Evolutionary conservation across 176 grass and related monocot genomes (phyloP).

Genomic region (Cenchrus fungigraminus): DNA sequence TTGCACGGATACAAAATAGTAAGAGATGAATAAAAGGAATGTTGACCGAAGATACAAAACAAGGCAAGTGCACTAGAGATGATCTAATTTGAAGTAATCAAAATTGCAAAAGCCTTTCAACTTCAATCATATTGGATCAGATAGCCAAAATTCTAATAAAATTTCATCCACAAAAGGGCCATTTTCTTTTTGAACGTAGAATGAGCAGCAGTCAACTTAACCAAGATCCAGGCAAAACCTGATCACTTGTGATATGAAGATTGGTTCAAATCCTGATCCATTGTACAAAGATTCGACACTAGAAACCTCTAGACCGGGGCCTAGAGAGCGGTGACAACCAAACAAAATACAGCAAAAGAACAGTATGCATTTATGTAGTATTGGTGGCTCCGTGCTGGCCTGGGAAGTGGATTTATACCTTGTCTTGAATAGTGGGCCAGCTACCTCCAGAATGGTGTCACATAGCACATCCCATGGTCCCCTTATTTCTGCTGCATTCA

Average conservation of each 20-base stretch:
- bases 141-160: constrained; percentile 31
- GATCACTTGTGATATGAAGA: constrained; percentile 39
- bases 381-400: constrained; percentile 56
- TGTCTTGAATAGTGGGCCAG: constrained; percentile 67
- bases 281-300: constrained; percentile 41
- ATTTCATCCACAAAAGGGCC: constrained; percentile 13
- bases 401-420: constrained; percentile 64
- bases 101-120: constrained; percentile 25
- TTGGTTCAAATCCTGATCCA: constrained; percentile 15
- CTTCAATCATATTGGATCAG: constrained; percentile 34
- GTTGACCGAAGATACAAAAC: background rate
- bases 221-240: constrained; percentile 40
- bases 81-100: constrained; percentile 30
- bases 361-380: constrained; percentile 59
- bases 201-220: constrained; percentile 1
- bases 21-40: constrained; percentile 13
- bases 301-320: constrained; percentile 42
- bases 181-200: constrained; percentile 28
- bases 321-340: constrained; percentile 36
- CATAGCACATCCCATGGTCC: constrained; percentile 59
- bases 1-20: background rate
- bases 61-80: constrained; percentile 4
- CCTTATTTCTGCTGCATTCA: constrained; percentile 56
- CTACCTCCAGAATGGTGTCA: constrained; percentile 46
- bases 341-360: constrained; percentile 56